Percentiles rank a stretch among this genome's conserved stretches.
Evolutionary conservation across 805 yeast genomes (phyloP).

Genomic region (Starmera dryadoides): DNA sequence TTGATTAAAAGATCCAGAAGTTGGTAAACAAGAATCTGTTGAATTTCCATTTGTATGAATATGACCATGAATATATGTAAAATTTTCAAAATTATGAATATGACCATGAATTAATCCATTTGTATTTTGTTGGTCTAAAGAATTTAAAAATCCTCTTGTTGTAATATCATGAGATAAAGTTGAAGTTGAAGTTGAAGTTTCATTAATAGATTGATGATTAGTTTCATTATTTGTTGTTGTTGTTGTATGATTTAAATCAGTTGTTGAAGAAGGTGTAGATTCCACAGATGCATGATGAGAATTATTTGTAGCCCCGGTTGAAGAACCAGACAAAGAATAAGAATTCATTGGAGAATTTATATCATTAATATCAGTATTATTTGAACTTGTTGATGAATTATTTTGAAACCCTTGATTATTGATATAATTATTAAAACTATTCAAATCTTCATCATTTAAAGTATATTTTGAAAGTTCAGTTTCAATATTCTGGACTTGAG

Average conservation of each 20-base stretch:
- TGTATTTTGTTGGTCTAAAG: neutral
- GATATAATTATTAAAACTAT: neutral
- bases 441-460: neutral
- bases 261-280: no score
- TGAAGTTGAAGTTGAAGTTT: neutral
- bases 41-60: slow-evolving; percentile 34
- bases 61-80: slow-evolving; percentile 65
- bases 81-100: slow-evolving; percentile 52
- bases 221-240: no score
- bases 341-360: no score
- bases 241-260: no score
- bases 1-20: no score
- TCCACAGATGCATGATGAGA: neutral
- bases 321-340: no score
- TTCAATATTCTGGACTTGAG: neutral
- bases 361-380: no score
- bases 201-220: no score
- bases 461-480: neutral
- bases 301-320: neutral
- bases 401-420: neutral
- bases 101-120: slow-evolving; percentile 65
- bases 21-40: neutral
- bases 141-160: neutral
- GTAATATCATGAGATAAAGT: neutral
- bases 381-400: no score